Conservation (phyloP, 2,329 filamentous ascomycete genomes). For the Xylariales sp. region DNA sequence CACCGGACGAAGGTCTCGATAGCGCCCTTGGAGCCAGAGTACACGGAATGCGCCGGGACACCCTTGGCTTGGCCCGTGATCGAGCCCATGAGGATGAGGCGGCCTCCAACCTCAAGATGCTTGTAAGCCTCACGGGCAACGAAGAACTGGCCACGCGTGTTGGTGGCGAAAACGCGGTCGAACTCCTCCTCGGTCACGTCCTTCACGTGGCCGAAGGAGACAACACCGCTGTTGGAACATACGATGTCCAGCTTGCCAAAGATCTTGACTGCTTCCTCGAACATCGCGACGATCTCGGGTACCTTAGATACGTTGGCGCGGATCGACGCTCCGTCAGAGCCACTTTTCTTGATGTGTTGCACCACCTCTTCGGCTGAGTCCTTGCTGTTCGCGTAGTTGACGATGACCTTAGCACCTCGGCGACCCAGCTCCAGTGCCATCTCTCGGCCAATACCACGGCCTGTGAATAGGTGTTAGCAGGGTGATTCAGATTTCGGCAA, state of each 20-base stretch:
- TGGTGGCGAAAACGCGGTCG: constrained; percentile 76
- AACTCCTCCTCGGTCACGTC: constrained; percentile 77
- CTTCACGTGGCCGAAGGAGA: constrained; percentile 75
- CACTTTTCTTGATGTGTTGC: constrained; percentile 71
- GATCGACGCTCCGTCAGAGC: constrained; percentile 71
- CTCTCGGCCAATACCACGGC: constrained; percentile 73
- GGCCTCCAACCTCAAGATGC: constrained; percentile 73
- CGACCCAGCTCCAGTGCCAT: constrained; percentile 74
- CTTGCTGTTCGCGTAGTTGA: constrained; percentile 75
- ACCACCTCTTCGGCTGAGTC: constrained; percentile 75
- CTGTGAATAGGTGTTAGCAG: constrained; percentile 48
- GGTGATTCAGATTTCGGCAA: constrained; percentile 20
- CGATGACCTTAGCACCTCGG: constrained; percentile 73
- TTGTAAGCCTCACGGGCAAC: constrained; percentile 77
- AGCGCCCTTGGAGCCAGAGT: constrained; percentile 80
- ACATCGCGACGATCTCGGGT: constrained; percentile 70
- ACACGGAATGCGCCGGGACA: constrained; percentile 77
- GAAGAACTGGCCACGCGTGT: constrained; percentile 78
- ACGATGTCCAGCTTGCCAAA: constrained; percentile 78
- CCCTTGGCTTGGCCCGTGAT: constrained; percentile 75
- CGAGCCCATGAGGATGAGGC: constrained; percentile 78
- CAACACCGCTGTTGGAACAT: constrained; percentile 76
- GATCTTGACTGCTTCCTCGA: constrained; percentile 70
- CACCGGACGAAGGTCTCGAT: constrained; percentile 81
- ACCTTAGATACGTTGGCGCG: constrained; percentile 76